A percentile compares a stretch with the other conserved stretches of the same genome.
Conservation (phyloP, 2,329 filamentous ascomycete genomes). For the Colletotrichum scovillei region DNA sequence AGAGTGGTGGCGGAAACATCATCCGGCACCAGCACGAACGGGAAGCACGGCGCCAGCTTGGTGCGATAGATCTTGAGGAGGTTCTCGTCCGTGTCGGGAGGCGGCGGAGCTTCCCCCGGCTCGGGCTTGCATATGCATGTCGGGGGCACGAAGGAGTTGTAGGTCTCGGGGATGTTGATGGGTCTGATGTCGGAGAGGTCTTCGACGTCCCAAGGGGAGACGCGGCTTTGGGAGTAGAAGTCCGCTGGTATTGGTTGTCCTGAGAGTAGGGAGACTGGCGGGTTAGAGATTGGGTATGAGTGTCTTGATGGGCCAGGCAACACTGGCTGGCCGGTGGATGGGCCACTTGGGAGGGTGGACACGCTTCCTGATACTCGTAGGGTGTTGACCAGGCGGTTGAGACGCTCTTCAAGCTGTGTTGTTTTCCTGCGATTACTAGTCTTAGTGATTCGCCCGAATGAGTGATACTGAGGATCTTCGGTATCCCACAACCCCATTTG, state of each 20-base stretch:
- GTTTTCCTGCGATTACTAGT: slow-evolving; percentile 50
- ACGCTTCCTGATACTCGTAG: slow-evolving; percentile 57
- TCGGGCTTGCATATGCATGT: slow-evolving; percentile 60
- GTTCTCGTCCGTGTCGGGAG: slow-evolving; percentile 57
- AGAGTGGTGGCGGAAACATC: slow-evolving; percentile 50
- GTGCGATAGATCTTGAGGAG: slow-evolving; percentile 57
- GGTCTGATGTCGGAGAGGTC: slow-evolving; percentile 38
- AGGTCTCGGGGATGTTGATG: slow-evolving; percentile 52
- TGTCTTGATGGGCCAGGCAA: not conserved
- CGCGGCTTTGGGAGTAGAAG: not conserved
- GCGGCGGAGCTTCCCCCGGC: slow-evolving; percentile 50
- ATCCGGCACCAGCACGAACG: slow-evolving; percentile 58
- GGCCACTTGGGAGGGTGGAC: slow-evolving; percentile 1
- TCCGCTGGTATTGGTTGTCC: not conserved
- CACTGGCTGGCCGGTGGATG: not conserved
- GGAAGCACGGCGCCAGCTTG: slow-evolving; percentile 55
- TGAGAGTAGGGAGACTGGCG: not conserved
- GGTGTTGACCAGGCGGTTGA: slow-evolving; percentile 61
- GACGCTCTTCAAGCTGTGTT: slow-evolving; percentile 60
- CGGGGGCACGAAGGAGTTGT: slow-evolving; percentile 58
- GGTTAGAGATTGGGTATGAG: not conserved
- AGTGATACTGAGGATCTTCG: not conserved
- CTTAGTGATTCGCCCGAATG: not conserved
- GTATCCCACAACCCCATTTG: not conserved
- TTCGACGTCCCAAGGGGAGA: slow-evolving; percentile 17